Base-by-base conservation (phyloP, 2,329 filamentous ascomycete species). In the Davidsoniella neocaledoniae region DNA sequence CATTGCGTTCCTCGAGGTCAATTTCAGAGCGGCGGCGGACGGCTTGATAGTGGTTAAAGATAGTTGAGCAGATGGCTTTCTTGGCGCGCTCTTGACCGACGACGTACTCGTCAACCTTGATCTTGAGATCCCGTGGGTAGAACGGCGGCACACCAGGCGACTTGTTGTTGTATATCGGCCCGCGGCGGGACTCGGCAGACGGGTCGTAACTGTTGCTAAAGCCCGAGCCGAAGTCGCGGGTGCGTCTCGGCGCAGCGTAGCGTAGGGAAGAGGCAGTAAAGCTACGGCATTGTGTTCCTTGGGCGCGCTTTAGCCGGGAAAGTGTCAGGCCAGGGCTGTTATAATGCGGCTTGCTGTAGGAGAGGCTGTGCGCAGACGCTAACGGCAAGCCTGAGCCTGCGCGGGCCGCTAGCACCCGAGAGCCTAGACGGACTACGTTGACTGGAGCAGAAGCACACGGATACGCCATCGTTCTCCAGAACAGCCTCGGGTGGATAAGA, bases 21-120 rank as follows among this genome's bases (percentile, higher is more conserved):
- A 88, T 79, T 56, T 91, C 77, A 53, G 81, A 77, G 45, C 86
- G 72, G 58, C 86, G 75, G 21, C 88, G 80, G 53, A 94, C 76
- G 43, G 85, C 78, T 64, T 95, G 86, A 61, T 96, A 95, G 62
- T 98, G 91, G 61, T 96, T 95, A 68, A 94, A 95, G 25, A 98
- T 84, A 5, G 90, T 87, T 3, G 90, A 82, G 55, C 86, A 91
- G 55, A 96, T 79, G 12, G 88, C 85, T 64, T 94, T 93, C 71
- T 98, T 91, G 14, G 91, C 87, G 53, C 86, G 79, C 56, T 95
- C 86, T 64, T 98, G 91, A 39, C 90, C 91, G 3, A 98, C 90
- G 1, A 98, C 90, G 62, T 93, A 98, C 61, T 91, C 84, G 62
- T 98, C 91, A 29, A 96, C 78, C 59, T 91, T 83, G 60, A 86